These are phyloP conservation scores for Bipolaris bicolor DNA, from an alignment of 2,329 filamentous ascomycete genomes.

Conservation along the genomic window DNA sequence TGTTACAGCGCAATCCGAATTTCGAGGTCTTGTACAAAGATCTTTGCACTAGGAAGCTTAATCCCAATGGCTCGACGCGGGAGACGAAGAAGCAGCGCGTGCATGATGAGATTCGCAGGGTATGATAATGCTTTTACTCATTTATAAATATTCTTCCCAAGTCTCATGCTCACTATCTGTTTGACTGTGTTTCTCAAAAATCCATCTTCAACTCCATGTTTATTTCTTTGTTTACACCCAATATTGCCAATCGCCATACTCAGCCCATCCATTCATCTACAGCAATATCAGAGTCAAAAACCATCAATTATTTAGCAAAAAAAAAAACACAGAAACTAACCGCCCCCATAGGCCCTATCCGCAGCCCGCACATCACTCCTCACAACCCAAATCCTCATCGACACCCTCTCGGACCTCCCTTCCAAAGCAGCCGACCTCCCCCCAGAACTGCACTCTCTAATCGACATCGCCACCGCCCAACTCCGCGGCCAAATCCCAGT, in stretches of 20 bases:
- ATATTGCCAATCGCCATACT: not conserved
- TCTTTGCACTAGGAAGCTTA: constrained; percentile 51
- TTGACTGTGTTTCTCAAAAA: not conserved
- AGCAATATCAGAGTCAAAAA: not conserved
- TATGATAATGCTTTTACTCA: too few species aligned
- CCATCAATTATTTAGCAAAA: not conserved
- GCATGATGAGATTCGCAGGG: constrained; percentile 49
- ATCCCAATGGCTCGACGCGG: constrained; percentile 53
- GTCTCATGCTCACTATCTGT: too few species aligned
- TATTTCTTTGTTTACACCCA: constrained; percentile 2
- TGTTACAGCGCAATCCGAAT: constrained; percentile 50
- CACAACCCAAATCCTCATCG: constrained; percentile 43
- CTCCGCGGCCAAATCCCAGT: constrained; percentile 47
- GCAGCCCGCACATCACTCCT: constrained; percentile 43
- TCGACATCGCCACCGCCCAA: constrained; percentile 51
- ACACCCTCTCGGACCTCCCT: constrained; percentile 44
- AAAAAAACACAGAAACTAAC: constrained; percentile 4
- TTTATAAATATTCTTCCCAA: too few species aligned
- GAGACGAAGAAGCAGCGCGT: constrained; percentile 52
- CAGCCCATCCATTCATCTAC: not conserved
- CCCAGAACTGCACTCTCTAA: constrained; percentile 51
- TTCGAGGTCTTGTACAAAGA: constrained; percentile 56
- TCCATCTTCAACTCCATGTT: not conserved
- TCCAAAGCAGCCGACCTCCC: constrained; percentile 47
- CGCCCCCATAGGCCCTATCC: constrained; percentile 43